These are phyloP conservation scores for Gnomoniopsis smithogilvyi DNA, from an alignment of 2,329 filamentous ascomycete genomes.

Conservation along the genomic window DNA sequence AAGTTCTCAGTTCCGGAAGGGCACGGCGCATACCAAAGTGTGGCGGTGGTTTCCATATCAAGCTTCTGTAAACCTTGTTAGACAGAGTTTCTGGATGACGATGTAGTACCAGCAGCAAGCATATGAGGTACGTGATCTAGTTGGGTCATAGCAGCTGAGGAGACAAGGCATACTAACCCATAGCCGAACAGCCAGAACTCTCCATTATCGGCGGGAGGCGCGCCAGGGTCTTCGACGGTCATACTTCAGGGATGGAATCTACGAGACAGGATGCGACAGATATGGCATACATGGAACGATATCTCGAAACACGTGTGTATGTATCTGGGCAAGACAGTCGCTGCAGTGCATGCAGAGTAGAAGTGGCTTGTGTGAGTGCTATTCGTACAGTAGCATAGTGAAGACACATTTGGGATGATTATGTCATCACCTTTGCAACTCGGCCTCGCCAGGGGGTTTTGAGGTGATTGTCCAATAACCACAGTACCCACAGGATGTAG, in stretches of 20 bases:
- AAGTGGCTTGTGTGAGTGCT: too few relatives aligned
- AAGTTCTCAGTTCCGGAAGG: background rate
- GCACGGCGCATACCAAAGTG: conserved; percentile 69
- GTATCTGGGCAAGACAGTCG: too few relatives aligned
- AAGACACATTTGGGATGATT: background rate
- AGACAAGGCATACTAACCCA: conserved; percentile 54
- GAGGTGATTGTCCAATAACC: too few relatives aligned
- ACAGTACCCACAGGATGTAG: too few relatives aligned
- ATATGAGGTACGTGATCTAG: background rate
- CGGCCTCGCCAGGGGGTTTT: too few relatives aligned
- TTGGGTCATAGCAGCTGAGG: background rate
- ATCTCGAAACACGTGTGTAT: too few relatives aligned
- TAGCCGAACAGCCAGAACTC: conserved; percentile 98
- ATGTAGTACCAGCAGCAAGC: background rate
- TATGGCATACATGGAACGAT: too few relatives aligned
- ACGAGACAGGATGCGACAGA: background rate
- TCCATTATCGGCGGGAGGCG: conserved; percentile 33
- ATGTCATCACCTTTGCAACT: background rate
- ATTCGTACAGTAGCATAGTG: background rate
- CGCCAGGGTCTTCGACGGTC: conserved; percentile 27
- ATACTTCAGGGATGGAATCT: conserved; percentile 27
- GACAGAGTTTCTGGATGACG: conserved; percentile 3
- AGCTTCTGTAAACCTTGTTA: conserved; percentile 55
- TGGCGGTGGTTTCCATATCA: conserved; percentile 98
- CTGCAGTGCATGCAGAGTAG: too few relatives aligned